These are phyloP conservation scores for Mediolabrus comicus DNA, from an alignment of 108 stramenopile species.

Conservation along the genomic window DNA sequence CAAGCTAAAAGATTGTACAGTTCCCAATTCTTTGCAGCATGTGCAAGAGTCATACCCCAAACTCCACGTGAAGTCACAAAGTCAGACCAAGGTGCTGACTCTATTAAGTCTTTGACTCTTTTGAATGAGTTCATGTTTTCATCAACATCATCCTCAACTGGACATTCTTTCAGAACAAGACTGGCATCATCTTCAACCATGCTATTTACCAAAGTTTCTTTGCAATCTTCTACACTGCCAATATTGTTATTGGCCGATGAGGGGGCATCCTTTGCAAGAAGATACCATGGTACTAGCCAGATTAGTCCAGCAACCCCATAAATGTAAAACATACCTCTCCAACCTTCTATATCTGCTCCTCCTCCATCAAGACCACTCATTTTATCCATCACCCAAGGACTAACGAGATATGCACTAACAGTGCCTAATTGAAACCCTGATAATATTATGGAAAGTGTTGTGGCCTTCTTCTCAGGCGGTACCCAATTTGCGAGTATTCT, in stretches of 20 bases:
- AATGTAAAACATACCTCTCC: conserved; percentile 71
- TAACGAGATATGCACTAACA: conserved; percentile 73
- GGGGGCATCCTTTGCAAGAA: conserved; percentile 66
- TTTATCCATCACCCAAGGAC: conserved; percentile 67
- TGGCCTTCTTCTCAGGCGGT: conserved; percentile 64
- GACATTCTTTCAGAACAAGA: conserved; percentile 36
- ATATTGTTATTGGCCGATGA: background rate
- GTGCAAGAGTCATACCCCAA: conserved; percentile 82
- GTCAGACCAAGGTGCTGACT: conserved; percentile 70
- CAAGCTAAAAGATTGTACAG: conserved; percentile 83
- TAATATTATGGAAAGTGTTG: conserved; percentile 69
- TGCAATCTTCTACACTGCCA: conserved; percentile 11
- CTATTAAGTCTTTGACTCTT: conserved; percentile 1
- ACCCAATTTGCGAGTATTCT: conserved; percentile 75
- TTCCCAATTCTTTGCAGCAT: conserved; percentile 90
- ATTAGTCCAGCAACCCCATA: conserved; percentile 75
- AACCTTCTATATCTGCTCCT: conserved; percentile 44
- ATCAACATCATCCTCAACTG: background rate
- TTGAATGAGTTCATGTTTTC: background rate
- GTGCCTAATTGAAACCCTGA: conserved; percentile 83
- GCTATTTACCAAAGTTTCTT: conserved; percentile 30
- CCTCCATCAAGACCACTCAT: conserved; percentile 42
- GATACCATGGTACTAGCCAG: conserved; percentile 76
- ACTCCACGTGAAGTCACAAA: conserved; percentile 66
- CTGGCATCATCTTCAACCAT: conserved; percentile 47